These are phyloP conservation scores for Rhodamnia rubescens DNA, from an alignment of 345 rosid species.

Conservation along the genomic window DNA sequence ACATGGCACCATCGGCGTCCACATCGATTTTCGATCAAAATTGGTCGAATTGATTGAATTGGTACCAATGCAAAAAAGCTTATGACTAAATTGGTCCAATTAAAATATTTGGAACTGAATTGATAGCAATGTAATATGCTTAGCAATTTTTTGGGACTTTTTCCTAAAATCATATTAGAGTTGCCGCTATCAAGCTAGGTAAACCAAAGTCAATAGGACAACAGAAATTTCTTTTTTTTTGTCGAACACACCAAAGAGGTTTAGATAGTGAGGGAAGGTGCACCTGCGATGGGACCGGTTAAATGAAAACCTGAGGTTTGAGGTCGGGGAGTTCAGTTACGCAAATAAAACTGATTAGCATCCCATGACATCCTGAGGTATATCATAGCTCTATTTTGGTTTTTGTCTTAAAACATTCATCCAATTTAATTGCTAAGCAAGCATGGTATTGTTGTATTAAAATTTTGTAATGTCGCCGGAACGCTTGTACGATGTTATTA, in stretches of 20 bases:
- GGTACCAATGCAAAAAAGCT: too few relatives aligned
- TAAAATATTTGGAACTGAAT: too few relatives aligned
- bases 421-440: neutral
- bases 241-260: neutral
- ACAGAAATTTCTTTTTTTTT: too few relatives aligned
- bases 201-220: neutral
- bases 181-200: too few relatives aligned
- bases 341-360: neutral
- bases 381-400: neutral
- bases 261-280: neutral
- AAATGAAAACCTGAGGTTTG: neutral
- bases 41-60: too few relatives aligned
- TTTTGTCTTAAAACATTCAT: neutral
- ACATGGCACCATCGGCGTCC: too few relatives aligned
- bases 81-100: too few relatives aligned
- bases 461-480: accelerated
- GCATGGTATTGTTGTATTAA: neutral
- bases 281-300: neutral
- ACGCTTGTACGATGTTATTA: neutral
- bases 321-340: neutral
- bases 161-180: too few relatives aligned
- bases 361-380: neutral
- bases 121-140: too few relatives aligned
- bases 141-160: too few relatives aligned
- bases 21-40: too few relatives aligned